Percentiles rank a stretch among this genome's conserved stretches.
Conservation (phyloP, 306 rosid species). For the Canavalia ensiformis region DNA sequence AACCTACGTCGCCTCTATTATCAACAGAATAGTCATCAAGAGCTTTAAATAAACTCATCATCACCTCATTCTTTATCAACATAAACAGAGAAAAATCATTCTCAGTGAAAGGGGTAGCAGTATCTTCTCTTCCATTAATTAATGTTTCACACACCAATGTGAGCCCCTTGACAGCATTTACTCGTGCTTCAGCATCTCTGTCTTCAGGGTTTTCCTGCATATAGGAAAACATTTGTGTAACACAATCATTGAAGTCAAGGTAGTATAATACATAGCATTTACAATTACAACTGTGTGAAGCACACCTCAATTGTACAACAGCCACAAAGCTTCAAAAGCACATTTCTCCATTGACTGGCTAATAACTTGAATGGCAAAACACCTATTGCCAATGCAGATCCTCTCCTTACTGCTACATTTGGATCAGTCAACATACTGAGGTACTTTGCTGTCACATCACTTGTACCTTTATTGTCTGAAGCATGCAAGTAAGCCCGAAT, state of each 20-base stretch:
- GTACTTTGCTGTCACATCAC: conserved; percentile 72
- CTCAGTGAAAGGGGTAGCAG: conserved; percentile 51
- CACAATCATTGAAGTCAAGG: conserved; percentile 28
- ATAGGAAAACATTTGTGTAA: conserved; percentile 30
- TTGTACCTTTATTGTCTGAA: conserved; percentile 57
- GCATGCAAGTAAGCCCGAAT: conserved; percentile 65
- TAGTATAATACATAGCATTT: conserved; percentile 42
- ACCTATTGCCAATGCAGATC: conserved; percentile 89
- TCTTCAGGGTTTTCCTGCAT: conserved; percentile 87
- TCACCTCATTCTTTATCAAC: conserved; percentile 80
- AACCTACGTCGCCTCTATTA: conserved; percentile 98
- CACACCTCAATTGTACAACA: conserved; percentile 92
- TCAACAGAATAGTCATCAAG: conserved; percentile 96
- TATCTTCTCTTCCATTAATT: conserved; percentile 55
- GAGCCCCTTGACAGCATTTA: conserved; percentile 90
- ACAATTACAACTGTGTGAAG: conserved; percentile 34
- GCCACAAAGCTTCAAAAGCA: conserved; percentile 78
- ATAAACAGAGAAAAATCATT: conserved; percentile 62
- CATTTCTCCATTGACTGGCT: conserved; percentile 81
- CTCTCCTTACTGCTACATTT: conserved; percentile 92
- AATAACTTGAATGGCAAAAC: conserved; percentile 78
- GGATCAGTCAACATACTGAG: conserved; percentile 80
- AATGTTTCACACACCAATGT: conserved; percentile 86
- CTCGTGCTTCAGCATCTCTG: conserved; percentile 96
- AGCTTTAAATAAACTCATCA: conserved; percentile 75